Conservation (phyloP, 805 yeast species). For the Lachancea sp. region DNA sequence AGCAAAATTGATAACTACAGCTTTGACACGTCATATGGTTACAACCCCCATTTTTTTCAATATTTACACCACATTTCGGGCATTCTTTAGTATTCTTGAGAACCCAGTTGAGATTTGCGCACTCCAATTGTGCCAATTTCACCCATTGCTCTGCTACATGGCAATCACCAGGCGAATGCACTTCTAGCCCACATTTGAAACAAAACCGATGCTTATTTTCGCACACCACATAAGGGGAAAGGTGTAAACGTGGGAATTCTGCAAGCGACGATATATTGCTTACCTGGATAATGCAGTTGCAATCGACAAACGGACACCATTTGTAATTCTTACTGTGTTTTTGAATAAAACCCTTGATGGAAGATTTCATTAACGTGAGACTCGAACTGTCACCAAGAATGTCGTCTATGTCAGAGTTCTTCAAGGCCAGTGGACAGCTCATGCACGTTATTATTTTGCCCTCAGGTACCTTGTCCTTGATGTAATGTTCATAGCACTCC, state of each 20-base stretch:
- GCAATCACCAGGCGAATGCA: constrained; percentile 86
- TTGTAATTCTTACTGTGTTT: constrained; percentile 43
- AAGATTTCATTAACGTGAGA: constrained; percentile 29
- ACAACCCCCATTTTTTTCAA: constrained; percentile 95
- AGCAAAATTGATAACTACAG: constrained; percentile 79
- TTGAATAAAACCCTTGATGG: constrained; percentile 46
- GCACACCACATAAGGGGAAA: constrained; percentile 67
- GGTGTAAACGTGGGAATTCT: constrained; percentile 25
- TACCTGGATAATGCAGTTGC: constrained; percentile 51
- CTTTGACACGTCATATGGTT: constrained; percentile 88
- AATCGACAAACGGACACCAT: constrained; percentile 86
- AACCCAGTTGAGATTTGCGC: constrained; percentile 86
- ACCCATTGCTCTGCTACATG: constrained; percentile 63
- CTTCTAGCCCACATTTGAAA: constrained; percentile 63
- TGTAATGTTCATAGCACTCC: constrained; percentile 60
- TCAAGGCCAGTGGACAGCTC: constrained; percentile 41
- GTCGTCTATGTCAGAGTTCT: constrained; percentile 37
- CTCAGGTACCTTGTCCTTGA: constrained; percentile 37
- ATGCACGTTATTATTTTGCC: constrained; percentile 61
- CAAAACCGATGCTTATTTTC: constrained; percentile 66
- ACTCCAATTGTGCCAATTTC: constrained; percentile 73
- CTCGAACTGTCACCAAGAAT: constrained; percentile 34
- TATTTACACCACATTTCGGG: constrained; percentile 70
- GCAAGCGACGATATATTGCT: constrained; percentile 24
- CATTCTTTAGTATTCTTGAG: constrained; percentile 78